These are phyloP conservation scores for Besnoitia besnoiti DNA, from an alignment of 169 alveolate genomes.

Conservation along the genomic window DNA sequence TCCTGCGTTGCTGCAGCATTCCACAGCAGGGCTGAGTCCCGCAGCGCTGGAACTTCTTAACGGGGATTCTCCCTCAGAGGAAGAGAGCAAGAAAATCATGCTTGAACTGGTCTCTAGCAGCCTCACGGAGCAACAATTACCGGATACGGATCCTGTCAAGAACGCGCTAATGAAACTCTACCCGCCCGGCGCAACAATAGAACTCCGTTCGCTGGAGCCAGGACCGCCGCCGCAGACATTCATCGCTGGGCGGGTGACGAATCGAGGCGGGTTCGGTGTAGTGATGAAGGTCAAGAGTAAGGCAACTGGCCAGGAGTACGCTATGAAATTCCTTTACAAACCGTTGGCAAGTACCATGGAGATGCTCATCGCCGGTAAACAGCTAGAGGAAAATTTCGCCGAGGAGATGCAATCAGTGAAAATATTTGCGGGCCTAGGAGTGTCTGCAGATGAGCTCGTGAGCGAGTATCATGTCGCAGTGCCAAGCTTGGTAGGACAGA, in stretches of 20 bases:
- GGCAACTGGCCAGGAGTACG: not conserved
- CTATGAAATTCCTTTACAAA: not conserved
- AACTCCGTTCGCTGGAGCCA: no score
- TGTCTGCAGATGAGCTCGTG: not conserved
- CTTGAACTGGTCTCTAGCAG: no score
- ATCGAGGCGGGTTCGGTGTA: not conserved
- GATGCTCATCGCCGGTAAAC: not conserved
- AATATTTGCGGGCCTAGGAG: not conserved
- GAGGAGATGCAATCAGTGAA: not conserved
- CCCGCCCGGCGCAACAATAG: no score
- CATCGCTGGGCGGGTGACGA: not conserved
- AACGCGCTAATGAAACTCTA: no score
- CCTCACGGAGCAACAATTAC: no score
- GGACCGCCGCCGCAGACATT: no score
- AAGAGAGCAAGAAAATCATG: no score
- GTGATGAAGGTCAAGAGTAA: not conserved
- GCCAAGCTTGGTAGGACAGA: not conserved
- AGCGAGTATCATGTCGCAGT: not conserved
- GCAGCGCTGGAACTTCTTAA: no score
- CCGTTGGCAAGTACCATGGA: not conserved
- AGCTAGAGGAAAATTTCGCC: not conserved
- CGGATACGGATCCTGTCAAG: no score
- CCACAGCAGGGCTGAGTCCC: no score
- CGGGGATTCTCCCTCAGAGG: no score
- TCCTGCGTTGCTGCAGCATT: no score